Conservation (phyloP, 805 yeast genomes). For the Blastobotrys parvus region DNA sequence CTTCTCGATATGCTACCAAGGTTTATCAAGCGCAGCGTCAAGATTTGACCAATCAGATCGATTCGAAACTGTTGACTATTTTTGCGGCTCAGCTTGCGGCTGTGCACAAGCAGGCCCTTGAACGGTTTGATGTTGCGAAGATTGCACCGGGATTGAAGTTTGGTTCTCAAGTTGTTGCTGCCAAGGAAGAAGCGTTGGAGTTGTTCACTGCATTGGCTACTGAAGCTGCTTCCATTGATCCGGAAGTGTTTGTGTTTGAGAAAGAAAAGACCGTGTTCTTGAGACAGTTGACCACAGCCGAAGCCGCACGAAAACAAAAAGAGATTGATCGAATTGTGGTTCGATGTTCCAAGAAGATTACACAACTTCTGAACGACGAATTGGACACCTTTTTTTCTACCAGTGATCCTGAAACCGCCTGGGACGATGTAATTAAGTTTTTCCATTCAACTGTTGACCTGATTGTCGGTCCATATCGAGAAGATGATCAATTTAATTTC, state of each 20-base stretch:
- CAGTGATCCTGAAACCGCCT: slow-evolving; percentile 43
- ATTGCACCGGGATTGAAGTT: slow-evolving; percentile 6
- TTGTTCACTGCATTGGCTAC: slow-evolving; percentile 29
- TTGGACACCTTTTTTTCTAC: slow-evolving; percentile 39
- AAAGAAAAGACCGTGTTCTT: slow-evolving; percentile 22
- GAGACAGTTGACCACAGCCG: slow-evolving; percentile 30
- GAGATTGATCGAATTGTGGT: slow-evolving; percentile 37
- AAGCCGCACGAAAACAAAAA: slow-evolving; percentile 25
- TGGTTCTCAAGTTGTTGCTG: slow-evolving; percentile 13
- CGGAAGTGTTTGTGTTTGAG: slow-evolving; percentile 20
- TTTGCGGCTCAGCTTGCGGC: slow-evolving; percentile 35
- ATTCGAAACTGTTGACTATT: slow-evolving; percentile 35
- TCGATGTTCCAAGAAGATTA: slow-evolving; percentile 20
- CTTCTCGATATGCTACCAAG: slow-evolving; percentile 60
- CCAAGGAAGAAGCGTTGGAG: slow-evolving; percentile 17
- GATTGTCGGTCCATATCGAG: slow-evolving; percentile 27
- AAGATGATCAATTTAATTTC: slow-evolving; percentile 41
- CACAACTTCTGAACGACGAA: slow-evolving; percentile 30
- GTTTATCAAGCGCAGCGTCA: slow-evolving; percentile 61
- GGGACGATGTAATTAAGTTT: slow-evolving; percentile 49
- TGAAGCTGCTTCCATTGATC: slow-evolving; percentile 29
- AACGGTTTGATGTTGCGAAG: slow-evolving; percentile 17
- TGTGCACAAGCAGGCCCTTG: slow-evolving; percentile 30
- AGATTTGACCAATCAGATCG: slow-evolving; percentile 42
- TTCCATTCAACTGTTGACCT: slow-evolving; percentile 34